These are phyloP conservation scores for Atkinsonella hypoxylon DNA, from an alignment of 2,329 filamentous ascomycete genomes.

Conservation along the genomic window DNA sequence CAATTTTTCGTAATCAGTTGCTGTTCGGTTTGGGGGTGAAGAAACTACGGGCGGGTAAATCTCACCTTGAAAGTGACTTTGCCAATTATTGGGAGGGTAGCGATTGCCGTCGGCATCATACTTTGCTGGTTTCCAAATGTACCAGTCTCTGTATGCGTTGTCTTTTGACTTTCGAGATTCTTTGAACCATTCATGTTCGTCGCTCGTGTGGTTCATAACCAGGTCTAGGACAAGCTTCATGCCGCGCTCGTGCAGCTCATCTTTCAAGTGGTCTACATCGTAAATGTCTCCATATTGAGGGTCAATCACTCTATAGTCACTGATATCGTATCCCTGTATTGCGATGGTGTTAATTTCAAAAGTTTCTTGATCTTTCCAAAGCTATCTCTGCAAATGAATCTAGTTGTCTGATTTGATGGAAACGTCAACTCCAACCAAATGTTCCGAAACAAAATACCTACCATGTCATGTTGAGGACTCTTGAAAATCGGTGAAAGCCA, in stretches of 20 bases:
- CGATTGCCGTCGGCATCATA: slow-evolving; percentile 44
- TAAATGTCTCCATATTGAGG: slow-evolving; percentile 53
- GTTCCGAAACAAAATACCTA: slow-evolving; percentile 9
- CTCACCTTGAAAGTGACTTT: slow-evolving; percentile 26
- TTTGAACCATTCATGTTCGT: slow-evolving; percentile 46
- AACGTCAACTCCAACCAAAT: background rate
- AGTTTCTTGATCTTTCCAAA: background rate
- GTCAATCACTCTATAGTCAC: slow-evolving; percentile 55
- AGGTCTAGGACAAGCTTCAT: slow-evolving; percentile 64
- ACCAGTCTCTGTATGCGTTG: slow-evolving; percentile 47
- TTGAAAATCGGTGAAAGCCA: slow-evolving; percentile 39
- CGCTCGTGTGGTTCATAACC: slow-evolving; percentile 59
- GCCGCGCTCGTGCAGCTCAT: slow-evolving; percentile 45
- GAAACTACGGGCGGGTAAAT: too few species aligned
- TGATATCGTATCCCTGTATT: slow-evolving; percentile 52
- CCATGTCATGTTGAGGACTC: slow-evolving; percentile 53
- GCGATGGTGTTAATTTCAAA: background rate
- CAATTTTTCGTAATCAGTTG: background rate
- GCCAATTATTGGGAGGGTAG: slow-evolving; percentile 50
- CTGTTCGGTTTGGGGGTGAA: too few species aligned
- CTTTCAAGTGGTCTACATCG: slow-evolving; percentile 53
- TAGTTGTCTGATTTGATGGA: too few species aligned
- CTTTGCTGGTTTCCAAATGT: slow-evolving; percentile 51
- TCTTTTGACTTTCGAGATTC: slow-evolving; percentile 40
- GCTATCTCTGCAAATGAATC: background rate